These are phyloP conservation scores for Teratosphaeria destructans DNA, from an alignment of 2,329 filamentous ascomycete genomes.

Conservation along the genomic window DNA sequence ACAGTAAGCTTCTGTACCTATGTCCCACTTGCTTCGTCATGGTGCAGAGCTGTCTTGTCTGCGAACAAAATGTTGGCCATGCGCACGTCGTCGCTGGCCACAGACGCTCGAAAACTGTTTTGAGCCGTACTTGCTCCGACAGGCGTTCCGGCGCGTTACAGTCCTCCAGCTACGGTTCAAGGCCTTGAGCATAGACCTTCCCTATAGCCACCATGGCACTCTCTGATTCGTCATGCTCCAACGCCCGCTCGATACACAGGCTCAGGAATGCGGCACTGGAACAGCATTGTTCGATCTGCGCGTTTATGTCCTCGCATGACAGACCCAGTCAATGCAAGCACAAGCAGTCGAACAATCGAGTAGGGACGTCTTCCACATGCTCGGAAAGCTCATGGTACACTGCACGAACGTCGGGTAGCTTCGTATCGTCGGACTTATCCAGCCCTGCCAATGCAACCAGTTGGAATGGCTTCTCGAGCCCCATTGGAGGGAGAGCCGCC, in stretches of 20 bases:
- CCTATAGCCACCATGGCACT: no score
- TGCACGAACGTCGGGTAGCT: constrained; percentile 7
- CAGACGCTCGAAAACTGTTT: no score
- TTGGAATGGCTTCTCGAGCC: constrained; percentile 5
- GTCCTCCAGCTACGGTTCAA: no score
- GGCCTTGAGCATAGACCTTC: no score
- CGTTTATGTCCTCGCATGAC: not conserved
- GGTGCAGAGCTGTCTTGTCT: no score
- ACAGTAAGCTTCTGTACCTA: no score
- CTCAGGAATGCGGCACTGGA: not conserved
- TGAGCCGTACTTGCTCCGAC: no score
- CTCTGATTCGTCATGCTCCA: no score
- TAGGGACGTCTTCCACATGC: constrained; percentile 5
- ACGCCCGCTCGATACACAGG: not conserved
- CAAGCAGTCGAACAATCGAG: not conserved
- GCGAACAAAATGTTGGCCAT: no score
- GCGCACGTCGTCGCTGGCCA: no score
- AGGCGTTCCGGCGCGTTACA: no score
- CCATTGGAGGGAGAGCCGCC: not conserved
- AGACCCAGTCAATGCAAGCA: not conserved
- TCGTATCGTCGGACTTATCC: not conserved
- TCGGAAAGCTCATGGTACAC: constrained; percentile 17
- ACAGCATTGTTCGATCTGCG: not conserved
- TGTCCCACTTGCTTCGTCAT: no score
- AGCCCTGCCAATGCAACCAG: not conserved